phyloP scores from a whole-genome alignment of 441 rosid genomes.

The Breynia disticha region DNA sequence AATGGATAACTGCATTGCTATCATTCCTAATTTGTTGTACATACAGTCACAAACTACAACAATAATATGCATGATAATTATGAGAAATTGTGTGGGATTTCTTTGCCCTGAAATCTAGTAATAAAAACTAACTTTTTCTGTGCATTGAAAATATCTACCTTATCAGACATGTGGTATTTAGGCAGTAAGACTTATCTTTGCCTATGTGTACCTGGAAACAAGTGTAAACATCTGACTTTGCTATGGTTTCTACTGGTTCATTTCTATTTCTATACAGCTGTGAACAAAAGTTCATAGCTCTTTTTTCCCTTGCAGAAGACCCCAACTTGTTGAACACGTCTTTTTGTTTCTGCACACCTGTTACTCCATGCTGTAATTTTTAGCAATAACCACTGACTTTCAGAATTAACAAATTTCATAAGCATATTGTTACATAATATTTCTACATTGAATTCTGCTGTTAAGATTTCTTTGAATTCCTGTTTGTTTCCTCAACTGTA shows the following conservation, averaged over 20 bases:
- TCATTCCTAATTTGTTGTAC: constrained; percentile 4
- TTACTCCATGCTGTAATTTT: neutral
- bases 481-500: neutral
- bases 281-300: too few relatives aligned
- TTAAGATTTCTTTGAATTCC: neutral
- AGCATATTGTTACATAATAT: neutral
- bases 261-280: neutral
- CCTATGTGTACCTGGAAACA: neutral
- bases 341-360: neutral
- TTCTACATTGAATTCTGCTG: neutral
- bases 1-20: constrained; percentile 8
- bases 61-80: neutral
- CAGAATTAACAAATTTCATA: neutral
- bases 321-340: neutral
- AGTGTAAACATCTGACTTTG: neutral
- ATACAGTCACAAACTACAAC: neutral
- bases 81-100: neutral
- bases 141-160: too few relatives aligned
- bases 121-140: too few relatives aligned
- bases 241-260: neutral
- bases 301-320: neutral
- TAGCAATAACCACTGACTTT: neutral
- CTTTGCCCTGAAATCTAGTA: neutral
- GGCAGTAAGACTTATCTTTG: constrained; percentile 1
- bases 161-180: neutral